Evolutionary conservation across 2,329 filamentous ascomycete genomes (phyloP), one percentile per base, ranked within the genome.

Genomic region (Pseudofabraea citricarpa): DNA sequence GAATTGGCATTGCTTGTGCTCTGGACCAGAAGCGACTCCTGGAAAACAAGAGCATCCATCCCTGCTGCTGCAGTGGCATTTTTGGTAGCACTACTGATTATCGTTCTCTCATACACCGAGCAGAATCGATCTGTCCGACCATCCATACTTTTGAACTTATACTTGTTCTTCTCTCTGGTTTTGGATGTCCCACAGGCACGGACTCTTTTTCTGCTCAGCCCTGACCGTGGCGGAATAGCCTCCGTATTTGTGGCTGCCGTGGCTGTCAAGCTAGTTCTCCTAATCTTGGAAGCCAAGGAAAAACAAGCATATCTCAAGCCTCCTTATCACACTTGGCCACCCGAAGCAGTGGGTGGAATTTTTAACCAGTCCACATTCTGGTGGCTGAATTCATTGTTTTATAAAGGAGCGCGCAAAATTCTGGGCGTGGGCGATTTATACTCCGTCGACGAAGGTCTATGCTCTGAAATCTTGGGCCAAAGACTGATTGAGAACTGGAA

Each of bases 301-400:
- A 46, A 46, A 19, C 37, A 12, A 10, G 29, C 20, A 32, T 19
- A 36, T 13, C 36, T 46, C 16, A 36, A 37, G 8, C 18, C 20
- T 18, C 12, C 16, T 19, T 46, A 46, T 26, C 16, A 36, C 10
- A 9, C 19, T 9, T 26, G 10, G 16, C 32, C 44, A 15, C 33
- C 44, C 1, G 61, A 64, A 40, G 54, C 59, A 18, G 58, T 55
- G 5, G 54, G 53, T 29, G 52, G 59, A 12, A 50, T 64, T 6
- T 57, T 59, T 31, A 54, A 46, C 18, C 53, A 57, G 13, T 52
- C 53, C 13, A 46, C 62, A 16, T 59, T 60, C 43, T 56, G 43
- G 41, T 64, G 61, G 61, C 43, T 64, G 6, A 63, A 62, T 27
- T 44, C 44, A 7, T 38, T 64, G 6, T 60, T 64, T 39, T 15